Percentiles rank a stretch among this genome's conserved stretches.
phyloP scores from a whole-genome alignment of 2,329 filamentous ascomycete genomes.

The Karstenula rhodostoma region DNA sequence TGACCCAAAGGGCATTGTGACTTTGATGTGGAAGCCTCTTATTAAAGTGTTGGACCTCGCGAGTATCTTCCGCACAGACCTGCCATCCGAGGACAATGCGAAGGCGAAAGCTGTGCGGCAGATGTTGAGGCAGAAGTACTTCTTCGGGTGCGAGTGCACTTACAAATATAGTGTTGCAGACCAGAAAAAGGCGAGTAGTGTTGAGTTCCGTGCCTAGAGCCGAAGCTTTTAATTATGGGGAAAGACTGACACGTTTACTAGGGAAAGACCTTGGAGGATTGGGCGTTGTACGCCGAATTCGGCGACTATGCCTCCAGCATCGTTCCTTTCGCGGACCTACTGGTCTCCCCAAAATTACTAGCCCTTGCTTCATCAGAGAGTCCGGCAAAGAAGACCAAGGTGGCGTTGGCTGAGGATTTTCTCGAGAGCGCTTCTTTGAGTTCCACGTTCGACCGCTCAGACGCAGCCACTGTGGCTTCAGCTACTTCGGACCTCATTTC shows the following conservation, averaged over 20 bases:
- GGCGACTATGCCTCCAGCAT: not conserved
- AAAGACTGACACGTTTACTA: too few relatives aligned
- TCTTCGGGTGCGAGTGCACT: conserved; percentile 14
- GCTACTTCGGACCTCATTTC: too few relatives aligned
- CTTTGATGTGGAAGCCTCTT: conserved; percentile 13
- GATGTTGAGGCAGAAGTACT: conserved; percentile 17
- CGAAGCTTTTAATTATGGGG: too few relatives aligned
- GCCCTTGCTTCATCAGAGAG: not conserved
- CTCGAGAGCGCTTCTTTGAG: not conserved
- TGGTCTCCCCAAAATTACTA: not conserved
- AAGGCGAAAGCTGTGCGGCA: conserved; percentile 12
- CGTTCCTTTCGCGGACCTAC: conserved; percentile 7
- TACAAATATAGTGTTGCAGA: conserved; percentile 4
- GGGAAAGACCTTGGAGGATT: conserved; percentile 3
- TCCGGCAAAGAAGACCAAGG: conserved; percentile 3
- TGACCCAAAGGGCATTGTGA: conserved; percentile 10
- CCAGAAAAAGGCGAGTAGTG: conserved; percentile 1
- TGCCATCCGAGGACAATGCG: not conserved
- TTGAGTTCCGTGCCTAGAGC: not conserved
- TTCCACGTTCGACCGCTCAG: not conserved
- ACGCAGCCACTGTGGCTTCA: not conserved
- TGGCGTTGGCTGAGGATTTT: not conserved
- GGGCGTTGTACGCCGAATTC: conserved; percentile 4
- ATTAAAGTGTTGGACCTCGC: conserved; percentile 7
- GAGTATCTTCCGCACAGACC: conserved; percentile 5